A percentile compares a stretch with the other conserved stretches of the same genome.
These are phyloP conservation scores for Przewalskia tangutica DNA, from an alignment of 257 asterid genomes.

Conservation along the genomic window DNA sequence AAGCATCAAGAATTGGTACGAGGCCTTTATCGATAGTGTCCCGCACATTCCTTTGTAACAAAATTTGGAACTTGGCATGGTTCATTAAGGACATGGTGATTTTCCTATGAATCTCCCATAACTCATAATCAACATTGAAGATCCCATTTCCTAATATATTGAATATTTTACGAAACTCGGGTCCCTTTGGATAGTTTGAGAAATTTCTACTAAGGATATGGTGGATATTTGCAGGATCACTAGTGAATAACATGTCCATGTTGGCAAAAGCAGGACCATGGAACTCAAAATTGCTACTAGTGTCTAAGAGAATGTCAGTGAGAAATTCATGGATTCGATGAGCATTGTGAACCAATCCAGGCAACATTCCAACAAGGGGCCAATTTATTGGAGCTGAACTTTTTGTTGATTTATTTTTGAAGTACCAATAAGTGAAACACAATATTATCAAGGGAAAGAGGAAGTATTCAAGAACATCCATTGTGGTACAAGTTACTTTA, in stretches of 20 bases:
- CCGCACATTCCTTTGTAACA: neutral
- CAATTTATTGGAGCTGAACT: neutral
- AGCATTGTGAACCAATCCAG: neutral
- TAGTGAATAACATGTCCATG: neutral
- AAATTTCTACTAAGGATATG: neutral
- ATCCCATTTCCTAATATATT: neutral
- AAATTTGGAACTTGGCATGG: neutral
- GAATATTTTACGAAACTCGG: neutral
- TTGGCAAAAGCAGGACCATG: neutral
- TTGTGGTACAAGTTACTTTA: neutral
- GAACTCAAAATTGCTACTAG: neutral
- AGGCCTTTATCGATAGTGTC: neutral
- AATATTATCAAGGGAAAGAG: neutral
- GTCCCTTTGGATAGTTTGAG: slow-evolving; percentile 3
- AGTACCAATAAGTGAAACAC: neutral
- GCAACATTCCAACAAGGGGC: neutral
- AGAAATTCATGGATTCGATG: neutral
- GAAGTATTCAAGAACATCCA: neutral
- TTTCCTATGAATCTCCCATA: slow-evolving; percentile 3
- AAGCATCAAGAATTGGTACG: neutral
- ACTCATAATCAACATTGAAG: neutral
- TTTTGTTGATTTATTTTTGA: neutral
- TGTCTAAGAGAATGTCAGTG: neutral
- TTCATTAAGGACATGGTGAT: neutral
- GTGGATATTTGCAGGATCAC: neutral